Evolutionary conservation across 2,329 filamentous ascomycete genomes (phyloP).

Genomic region (Apiospora kogelbergensis): DNA sequence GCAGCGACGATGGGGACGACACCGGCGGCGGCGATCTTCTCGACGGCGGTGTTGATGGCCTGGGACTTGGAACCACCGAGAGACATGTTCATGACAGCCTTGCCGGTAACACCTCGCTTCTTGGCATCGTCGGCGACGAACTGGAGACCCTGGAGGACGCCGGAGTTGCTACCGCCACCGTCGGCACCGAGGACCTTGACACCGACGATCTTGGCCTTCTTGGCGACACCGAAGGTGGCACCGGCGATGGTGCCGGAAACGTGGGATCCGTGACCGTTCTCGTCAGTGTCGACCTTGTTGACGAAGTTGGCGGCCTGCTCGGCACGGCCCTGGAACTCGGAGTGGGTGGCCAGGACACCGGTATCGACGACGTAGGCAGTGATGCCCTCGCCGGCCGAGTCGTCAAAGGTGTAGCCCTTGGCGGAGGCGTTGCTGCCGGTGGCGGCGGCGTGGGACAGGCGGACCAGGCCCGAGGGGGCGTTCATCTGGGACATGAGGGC

Average conservation of each 20-base stretch:
- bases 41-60: constrained; percentile 56
- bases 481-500: constrained; percentile 50
- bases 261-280: constrained; percentile 65
- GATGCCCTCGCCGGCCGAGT: constrained; percentile 52
- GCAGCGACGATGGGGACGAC: constrained; percentile 60
- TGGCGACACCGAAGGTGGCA: constrained; percentile 61
- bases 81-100: constrained; percentile 64
- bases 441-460: constrained; percentile 45
- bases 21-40: constrained; percentile 47
- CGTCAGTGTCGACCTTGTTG: constrained; percentile 44
- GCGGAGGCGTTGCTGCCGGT: constrained; percentile 24
- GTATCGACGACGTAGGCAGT: constrained; percentile 67
- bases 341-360: constrained; percentile 57
- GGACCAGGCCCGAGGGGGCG: constrained; percentile 53
- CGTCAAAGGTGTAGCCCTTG: constrained; percentile 51
- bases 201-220: constrained; percentile 53
- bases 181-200: constrained; percentile 61
- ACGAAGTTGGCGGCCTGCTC: constrained; percentile 53
- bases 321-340: constrained; percentile 57
- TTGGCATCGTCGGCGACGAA: constrained; percentile 51
- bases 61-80: constrained; percentile 50
- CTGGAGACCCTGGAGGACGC: constrained; percentile 60
- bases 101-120: constrained; percentile 43
- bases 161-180: constrained; percentile 48
- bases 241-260: constrained; percentile 63